A percentile compares a stretch with the other conserved stretches of the same genome.
Conservation (phyloP, 164 flowering plant genomes). For the Berberis thunbergii region DNA sequence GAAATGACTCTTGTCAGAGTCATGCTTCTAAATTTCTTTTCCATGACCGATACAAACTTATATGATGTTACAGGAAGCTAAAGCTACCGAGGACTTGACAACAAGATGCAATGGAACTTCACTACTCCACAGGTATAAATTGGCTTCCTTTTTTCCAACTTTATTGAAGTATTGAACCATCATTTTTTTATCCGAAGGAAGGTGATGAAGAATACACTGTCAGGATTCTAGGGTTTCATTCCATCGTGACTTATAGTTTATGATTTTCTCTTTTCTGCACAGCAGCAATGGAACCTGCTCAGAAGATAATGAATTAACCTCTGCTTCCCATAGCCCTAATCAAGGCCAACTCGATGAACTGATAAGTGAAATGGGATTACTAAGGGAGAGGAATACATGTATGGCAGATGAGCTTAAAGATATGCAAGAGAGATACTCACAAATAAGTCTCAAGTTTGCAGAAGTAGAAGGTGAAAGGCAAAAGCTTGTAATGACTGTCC, state of each 20-base stretch:
- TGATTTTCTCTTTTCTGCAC: slow-evolving; percentile 5
- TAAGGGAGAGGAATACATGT: slow-evolving; percentile 46
- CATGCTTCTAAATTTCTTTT: no score
- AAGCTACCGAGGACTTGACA: no score
- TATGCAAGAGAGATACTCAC: slow-evolving; percentile 89
- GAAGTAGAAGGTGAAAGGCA: slow-evolving; percentile 98
- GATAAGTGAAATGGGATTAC: slow-evolving; percentile 27
- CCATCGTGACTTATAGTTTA: background rate
- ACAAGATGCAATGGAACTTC: no score
- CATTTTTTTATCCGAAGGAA: slow-evolving; percentile 4
- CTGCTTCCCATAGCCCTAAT: slow-evolving; percentile 8
- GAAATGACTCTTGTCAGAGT: no score
- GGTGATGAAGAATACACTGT: background rate
- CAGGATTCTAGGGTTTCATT: background rate
- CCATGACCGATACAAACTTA: no score
- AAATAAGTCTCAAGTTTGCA: slow-evolving; percentile 85
- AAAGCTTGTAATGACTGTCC: slow-evolving; percentile 73
- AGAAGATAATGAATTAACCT: slow-evolving; percentile 12
- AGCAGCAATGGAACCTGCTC: slow-evolving; percentile 13
- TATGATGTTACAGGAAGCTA: no score
- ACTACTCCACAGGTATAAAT: no score
- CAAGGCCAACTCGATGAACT: slow-evolving; percentile 20
- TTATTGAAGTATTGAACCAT: no score
- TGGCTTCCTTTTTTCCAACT: no score
- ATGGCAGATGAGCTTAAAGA: slow-evolving; percentile 89